Evolutionary conservation across 139 green algal species (phyloP).

Genomic region (Haematococcus sp.): DNA sequence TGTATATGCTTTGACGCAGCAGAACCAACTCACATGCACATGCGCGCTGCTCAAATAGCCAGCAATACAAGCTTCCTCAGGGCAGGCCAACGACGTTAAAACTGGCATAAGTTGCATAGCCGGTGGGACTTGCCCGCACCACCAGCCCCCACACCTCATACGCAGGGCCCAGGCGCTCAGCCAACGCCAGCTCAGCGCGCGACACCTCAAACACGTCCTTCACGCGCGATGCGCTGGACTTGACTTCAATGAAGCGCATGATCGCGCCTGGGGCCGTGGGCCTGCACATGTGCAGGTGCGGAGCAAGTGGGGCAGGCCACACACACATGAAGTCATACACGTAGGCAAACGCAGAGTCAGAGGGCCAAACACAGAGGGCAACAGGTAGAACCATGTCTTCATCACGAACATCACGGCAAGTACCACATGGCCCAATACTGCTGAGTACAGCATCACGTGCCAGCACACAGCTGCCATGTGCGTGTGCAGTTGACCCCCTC

Average conservation of each 20-base stretch:
- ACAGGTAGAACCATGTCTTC: too few relatives aligned
- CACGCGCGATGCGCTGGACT: constrained; percentile 2
- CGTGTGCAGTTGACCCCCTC: neutral
- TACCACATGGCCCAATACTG: too few relatives aligned
- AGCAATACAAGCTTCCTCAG: too few relatives aligned
- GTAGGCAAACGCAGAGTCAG: too few relatives aligned
- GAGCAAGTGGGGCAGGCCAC: neutral
- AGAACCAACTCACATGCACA: neutral
- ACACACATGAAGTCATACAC: too few relatives aligned
- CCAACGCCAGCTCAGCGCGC: constrained; percentile 15
- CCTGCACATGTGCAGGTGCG: neutral
- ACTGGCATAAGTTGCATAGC: too few relatives aligned
- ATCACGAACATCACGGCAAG: too few relatives aligned
- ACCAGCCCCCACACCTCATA: neutral
- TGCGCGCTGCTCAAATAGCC: neutral
- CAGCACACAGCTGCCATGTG: too few relatives aligned
- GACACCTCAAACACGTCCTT: constrained; percentile 39
- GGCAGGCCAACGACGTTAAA: too few relatives aligned
- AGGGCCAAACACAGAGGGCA: too few relatives aligned
- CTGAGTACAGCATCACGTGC: too few relatives aligned
- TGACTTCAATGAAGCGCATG: constrained; percentile 26
- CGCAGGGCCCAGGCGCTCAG: neutral
- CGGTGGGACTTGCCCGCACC: neutral
- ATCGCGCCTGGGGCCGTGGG: neutral
- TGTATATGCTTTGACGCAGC: neutral